phyloP scores from a whole-genome alignment of 2,329 filamentous ascomycete species.

The Parasarocladium wereldwijsianum region DNA sequence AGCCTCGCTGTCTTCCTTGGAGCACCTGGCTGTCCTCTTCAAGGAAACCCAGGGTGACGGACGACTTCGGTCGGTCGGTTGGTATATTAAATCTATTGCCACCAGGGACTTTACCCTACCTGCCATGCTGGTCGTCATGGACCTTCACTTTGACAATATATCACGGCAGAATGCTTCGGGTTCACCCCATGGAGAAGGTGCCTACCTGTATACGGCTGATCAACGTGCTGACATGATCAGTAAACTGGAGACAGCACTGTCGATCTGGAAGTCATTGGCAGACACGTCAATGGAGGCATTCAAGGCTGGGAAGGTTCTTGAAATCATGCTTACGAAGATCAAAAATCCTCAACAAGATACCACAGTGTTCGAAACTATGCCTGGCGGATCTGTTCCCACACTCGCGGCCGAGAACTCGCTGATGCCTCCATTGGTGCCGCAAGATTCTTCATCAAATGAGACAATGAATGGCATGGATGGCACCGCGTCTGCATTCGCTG shows the following conservation, averaged over 20 bases:
- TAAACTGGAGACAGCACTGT: slow-evolving; percentile 54
- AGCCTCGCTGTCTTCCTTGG: slow-evolving; percentile 67
- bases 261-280: slow-evolving; percentile 67
- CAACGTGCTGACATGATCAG: slow-evolving; percentile 62
- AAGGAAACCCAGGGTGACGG: slow-evolving; percentile 59
- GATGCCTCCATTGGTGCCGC: too few species aligned
- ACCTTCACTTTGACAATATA: slow-evolving; percentile 58
- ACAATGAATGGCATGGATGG: too few species aligned
- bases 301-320: slow-evolving; percentile 71
- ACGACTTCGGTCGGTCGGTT: slow-evolving; percentile 57
- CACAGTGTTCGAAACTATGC: not conserved
- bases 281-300: slow-evolving; percentile 78
- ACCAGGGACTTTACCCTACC: slow-evolving; percentile 78
- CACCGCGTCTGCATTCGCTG: slow-evolving; percentile 19
- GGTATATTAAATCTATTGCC: slow-evolving; percentile 65
- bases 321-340: slow-evolving; percentile 72
- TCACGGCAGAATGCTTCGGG: slow-evolving; percentile 25
- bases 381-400: too few species aligned
- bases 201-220: slow-evolving; percentile 39
- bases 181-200: slow-evolving; percentile 23
- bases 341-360: slow-evolving; percentile 16
- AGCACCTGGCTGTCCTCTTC: slow-evolving; percentile 62
- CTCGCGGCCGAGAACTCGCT: too few species aligned
- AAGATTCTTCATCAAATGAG: too few species aligned
- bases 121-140: slow-evolving; percentile 70